Base-by-base conservation (phyloP, 2,329 filamentous ascomycete species). In the Colletotrichum musae region DNA sequence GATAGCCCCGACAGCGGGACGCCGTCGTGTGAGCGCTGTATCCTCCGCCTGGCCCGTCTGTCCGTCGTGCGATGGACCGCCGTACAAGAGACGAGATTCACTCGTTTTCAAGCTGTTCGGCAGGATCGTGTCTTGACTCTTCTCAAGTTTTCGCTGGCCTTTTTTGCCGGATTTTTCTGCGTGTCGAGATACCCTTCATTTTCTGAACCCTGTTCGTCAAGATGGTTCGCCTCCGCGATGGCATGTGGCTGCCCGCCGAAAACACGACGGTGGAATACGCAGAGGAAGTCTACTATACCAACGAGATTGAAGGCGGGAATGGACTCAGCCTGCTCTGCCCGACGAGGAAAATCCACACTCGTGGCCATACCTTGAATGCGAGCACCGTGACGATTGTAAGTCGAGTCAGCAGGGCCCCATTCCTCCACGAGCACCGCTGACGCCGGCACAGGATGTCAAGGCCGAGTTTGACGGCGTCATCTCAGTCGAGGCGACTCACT, bases 241-340 rank as follows among this genome's bases (percentile, higher is more conserved):
- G 79, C 45, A 80, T 92, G 90, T 92, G 91, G 91, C 81, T 92
- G 57, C 84, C 86, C 50, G 88, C 87, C 65, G 86, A 89, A 77
- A 87, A 85, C 70, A 85, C 90, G 76, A 82, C 84, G 58, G 84
- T 90, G 28, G 88, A 91, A 75, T 92, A 92, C 73, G 91, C 90
- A 41, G 90, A 92, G 78, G 89, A 92, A 70, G 82, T 92, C 16
- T 86, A 87, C 73, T 82, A 83, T 26, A 78, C 84, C 64, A 83
- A 83, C 3, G 76, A 86, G 60, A 82, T 79, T 2, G 77, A 83
- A 28, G 81, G 81, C 70, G 80, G 82, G 18, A 84, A 84, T 68
- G 82, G 82, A n/a, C 69, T 89, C 61, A 85, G 80, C 36, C 80
- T 90, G 41, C 80, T 90, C 2, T 90, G 87, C 72, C 88, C 88